Conservation (phyloP, 2,329 filamentous ascomycete genomes). For the Alternaria arborescens region DNA sequence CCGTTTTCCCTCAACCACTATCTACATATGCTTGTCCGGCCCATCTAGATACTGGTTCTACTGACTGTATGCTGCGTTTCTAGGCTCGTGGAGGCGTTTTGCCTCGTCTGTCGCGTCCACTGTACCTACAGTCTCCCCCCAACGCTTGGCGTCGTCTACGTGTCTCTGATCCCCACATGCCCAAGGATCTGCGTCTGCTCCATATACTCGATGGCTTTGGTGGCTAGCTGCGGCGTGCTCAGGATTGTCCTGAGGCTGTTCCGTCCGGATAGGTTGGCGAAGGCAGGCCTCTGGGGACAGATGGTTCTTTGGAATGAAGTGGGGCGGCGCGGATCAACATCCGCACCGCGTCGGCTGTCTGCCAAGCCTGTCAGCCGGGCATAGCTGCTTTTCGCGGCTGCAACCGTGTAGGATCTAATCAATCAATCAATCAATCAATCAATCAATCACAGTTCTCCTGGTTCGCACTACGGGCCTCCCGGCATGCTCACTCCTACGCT, state of each 20-base stretch:
- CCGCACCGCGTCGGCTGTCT: conserved; percentile 20
- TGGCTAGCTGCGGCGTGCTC: no score
- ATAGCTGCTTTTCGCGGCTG: conserved; percentile 23
- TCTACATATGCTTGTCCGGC: no score
- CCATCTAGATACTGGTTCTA: not conserved
- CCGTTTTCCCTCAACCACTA: no score
- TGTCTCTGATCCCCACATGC: conserved; percentile 7
- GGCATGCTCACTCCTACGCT: no score
- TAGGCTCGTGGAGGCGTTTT: conserved; percentile 25
- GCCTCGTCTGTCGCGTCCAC: conserved; percentile 19
- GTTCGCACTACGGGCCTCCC: no score
- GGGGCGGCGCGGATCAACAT: conserved; percentile 22
- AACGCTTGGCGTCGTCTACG: conserved; percentile 21
- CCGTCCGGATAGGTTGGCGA: no score
- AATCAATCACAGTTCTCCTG: no score
- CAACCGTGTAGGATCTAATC: conserved; percentile 16
- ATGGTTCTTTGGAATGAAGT: conserved; percentile 12
- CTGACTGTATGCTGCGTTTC: conserved; percentile 7
- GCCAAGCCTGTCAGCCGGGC: conserved; percentile 14
- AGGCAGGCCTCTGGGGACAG: conserved; percentile 16
- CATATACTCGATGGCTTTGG: not conserved
- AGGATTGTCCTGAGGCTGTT: no score
- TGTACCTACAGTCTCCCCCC: conserved; percentile 27
- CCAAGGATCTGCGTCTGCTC: no score
- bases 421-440: not conserved